These are phyloP conservation scores for Blastomyces silverae DNA, from an alignment of 2,329 filamentous ascomycete species.

Conservation along the genomic window DNA sequence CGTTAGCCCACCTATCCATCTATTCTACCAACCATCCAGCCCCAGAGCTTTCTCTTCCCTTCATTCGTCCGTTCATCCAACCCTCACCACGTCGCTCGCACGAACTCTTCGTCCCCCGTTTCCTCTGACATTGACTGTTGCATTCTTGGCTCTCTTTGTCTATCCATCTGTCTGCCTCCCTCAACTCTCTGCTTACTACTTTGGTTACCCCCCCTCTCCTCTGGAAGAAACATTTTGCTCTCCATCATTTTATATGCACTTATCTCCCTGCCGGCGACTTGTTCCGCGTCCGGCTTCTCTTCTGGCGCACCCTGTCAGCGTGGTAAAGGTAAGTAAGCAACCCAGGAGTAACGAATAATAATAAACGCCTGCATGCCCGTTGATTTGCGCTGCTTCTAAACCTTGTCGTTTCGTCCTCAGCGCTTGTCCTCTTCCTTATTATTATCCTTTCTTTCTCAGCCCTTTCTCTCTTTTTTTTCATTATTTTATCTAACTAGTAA, in stretches of 20 bases:
- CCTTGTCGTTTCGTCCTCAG: background rate
- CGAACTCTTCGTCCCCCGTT: background rate
- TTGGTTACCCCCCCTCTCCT: background rate
- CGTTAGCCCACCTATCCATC: too few species aligned
- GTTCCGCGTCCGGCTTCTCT: background rate
- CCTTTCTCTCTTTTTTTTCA: too few species aligned
- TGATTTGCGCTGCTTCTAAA: conserved; percentile 2
- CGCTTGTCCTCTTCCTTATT: background rate
- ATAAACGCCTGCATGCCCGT: background rate
- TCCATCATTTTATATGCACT: background rate
- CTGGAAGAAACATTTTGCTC: background rate
- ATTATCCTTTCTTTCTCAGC: too few species aligned
- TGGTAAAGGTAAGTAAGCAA: background rate
- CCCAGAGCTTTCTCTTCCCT: background rate
- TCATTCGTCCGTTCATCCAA: background rate
- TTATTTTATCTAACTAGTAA: background rate
- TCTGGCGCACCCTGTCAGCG: background rate
- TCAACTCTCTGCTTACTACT: background rate
- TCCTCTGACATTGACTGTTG: background rate
- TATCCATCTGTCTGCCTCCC: background rate
- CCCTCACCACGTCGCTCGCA: background rate
- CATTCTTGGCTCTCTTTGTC: background rate
- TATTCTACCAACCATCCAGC: background rate
- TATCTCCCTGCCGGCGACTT: background rate
- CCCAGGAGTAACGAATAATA: background rate